A percentile compares a stretch with the other conserved stretches of the same genome.
phyloP scores from a whole-genome alignment of 2,329 filamentous ascomycete species.

The Fusarium mangiferae region DNA sequence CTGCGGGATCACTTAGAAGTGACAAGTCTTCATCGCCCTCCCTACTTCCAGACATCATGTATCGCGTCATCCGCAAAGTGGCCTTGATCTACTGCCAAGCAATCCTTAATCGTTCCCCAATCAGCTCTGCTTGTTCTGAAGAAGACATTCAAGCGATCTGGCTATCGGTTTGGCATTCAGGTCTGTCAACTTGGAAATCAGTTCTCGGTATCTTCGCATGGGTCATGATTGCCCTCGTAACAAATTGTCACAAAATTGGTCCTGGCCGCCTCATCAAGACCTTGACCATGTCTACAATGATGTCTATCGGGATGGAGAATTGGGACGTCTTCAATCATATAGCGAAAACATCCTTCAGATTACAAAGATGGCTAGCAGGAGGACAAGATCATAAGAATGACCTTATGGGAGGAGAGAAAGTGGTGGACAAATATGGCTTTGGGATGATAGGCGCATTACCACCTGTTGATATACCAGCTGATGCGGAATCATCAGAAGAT shows the following conservation, averaged over 20 bases:
- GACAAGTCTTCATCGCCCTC: slow-evolving; percentile 30
- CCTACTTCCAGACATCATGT: slow-evolving; percentile 55
- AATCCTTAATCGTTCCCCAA: slow-evolving; percentile 55
- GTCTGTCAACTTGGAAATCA: slow-evolving; percentile 57
- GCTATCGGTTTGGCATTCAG: slow-evolving; percentile 59
- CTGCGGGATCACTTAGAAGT: slow-evolving; percentile 25
- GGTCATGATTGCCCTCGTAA: slow-evolving; percentile 56
- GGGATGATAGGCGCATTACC: slow-evolving; percentile 36
- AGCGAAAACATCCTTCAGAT: slow-evolving; percentile 49
- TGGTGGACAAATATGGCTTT: slow-evolving; percentile 43
- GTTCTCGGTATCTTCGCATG: slow-evolving; percentile 61
- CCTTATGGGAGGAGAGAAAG: slow-evolving; percentile 40
- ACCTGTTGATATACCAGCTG: slow-evolving; percentile 22
- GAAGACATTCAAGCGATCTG: slow-evolving; percentile 57
- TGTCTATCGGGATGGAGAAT: slow-evolving; percentile 60
- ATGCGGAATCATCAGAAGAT: slow-evolving; percentile 15
- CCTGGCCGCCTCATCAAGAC: slow-evolving; percentile 59
- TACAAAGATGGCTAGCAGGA: slow-evolving; percentile 57
- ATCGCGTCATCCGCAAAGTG: slow-evolving; percentile 57
- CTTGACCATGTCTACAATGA: slow-evolving; percentile 54
- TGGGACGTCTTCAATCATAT: slow-evolving; percentile 57
- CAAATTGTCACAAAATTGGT: slow-evolving; percentile 52
- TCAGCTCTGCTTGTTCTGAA: slow-evolving; percentile 52
- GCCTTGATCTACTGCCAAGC: slow-evolving; percentile 61
- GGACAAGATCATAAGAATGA: slow-evolving; percentile 33